Conservation (phyloP, 2,329 filamentous ascomycete genomes). For the Amauroascus niger region DNA sequence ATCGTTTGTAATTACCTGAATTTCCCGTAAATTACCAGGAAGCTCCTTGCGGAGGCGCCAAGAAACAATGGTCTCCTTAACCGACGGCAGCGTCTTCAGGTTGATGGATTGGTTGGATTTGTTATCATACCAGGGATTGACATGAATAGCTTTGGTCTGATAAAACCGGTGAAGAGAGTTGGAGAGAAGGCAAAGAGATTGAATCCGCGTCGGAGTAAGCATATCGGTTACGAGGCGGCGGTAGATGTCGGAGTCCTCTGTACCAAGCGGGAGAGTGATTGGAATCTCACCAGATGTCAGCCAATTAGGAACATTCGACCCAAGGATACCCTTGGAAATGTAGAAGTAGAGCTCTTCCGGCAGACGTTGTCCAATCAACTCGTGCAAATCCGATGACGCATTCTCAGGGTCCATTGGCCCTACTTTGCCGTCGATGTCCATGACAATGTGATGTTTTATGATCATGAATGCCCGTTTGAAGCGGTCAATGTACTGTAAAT, state of each 20-base stretch:
- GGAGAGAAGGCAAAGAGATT: conserved; percentile 67
- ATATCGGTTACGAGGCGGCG: conserved; percentile 65
- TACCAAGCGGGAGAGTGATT: conserved; percentile 75
- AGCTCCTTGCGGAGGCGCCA: conserved; percentile 62
- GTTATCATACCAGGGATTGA: conserved; percentile 72
- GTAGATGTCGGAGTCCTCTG: conserved; percentile 70
- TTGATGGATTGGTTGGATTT: conserved; percentile 57
- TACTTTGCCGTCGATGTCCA: conserved; percentile 67
- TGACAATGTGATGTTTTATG: conserved; percentile 77
- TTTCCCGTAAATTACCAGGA: conserved; percentile 35
- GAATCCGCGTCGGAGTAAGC: conserved; percentile 63
- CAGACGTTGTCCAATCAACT: conserved; percentile 81
- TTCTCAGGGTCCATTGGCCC: conserved; percentile 62
- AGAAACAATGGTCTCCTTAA: conserved; percentile 45
- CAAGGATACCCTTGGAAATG: conserved; percentile 70
- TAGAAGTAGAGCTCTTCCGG: conserved; percentile 88
- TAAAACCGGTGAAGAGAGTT: conserved; percentile 75
- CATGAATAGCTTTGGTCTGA: conserved; percentile 63
- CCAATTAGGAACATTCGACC: conserved; percentile 68
- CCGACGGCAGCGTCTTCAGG: conserved; percentile 47
- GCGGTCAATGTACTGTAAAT: conserved; percentile 69
- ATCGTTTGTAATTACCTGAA: conserved; percentile 16
- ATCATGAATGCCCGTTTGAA: conserved; percentile 79
- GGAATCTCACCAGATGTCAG: conserved; percentile 70
- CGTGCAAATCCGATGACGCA: conserved; percentile 72